Evolutionary conservation across 495 filamentous ascomycete species (phyloP), one percentile per base, ranked within the genome.

Genomic region (Apiosordaria backusii): DNA sequence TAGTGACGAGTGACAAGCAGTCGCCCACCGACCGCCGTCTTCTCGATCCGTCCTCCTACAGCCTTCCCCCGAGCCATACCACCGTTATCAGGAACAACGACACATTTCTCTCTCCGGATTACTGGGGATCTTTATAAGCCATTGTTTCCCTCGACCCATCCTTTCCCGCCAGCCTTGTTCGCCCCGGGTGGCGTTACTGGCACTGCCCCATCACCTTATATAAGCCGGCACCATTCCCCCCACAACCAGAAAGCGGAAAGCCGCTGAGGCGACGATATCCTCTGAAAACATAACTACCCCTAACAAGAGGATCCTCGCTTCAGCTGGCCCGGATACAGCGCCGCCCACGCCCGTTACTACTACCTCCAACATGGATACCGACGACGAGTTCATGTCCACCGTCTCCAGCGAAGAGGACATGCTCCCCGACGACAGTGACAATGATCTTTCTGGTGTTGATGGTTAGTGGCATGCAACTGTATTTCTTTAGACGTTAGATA

Each of bases 301-400:
- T 19, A 81, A 82, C 72, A 84, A 82, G 72, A 83, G 79, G 77
- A 79, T 87, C 68, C 69, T 81, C 75, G 76, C 80, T 77, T 78
- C 80, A 78, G 76, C 79, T 70, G 78, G 78, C 74, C 71, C 77
- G 62, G 75, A 77, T 66, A 71, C 79, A 64, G 75, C 78, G 59
- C 81, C 82, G 57, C 85, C 87, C 13, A 76, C 82, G n/a, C 88
- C 89, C 26, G 79, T 84, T 61, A 91, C 87, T 35, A 82, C 82
- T 24, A 71, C 78, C 67, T 79, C 77, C 58, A 87, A 81, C 19
- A 98, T 98, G 95, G 94, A 97, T 74, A 97, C 95, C 15, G 95
- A 98, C 69, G 94, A 98, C 75, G 95, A 98, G 68, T 93, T 94
- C 75, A 91, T 96, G 85, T 96, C 91, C 61, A 88, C 88, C 65